phyloP scores from a whole-genome alignment of 495 filamentous ascomycete species.

The Lasiosphaeria miniovina region DNA sequence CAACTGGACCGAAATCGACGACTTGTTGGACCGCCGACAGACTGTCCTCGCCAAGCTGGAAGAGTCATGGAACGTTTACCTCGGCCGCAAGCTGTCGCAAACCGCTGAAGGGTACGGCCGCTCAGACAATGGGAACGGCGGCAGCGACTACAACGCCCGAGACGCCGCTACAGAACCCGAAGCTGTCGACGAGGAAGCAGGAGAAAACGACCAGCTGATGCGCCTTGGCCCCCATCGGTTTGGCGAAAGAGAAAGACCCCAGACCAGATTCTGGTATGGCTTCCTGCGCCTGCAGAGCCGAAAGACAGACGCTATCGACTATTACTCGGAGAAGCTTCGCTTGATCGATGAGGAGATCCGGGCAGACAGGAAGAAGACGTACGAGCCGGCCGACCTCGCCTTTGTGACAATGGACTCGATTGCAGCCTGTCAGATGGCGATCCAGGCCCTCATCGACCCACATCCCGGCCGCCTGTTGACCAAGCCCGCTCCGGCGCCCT shows the following conservation, averaged over 20 bases:
- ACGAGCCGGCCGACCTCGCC: slow-evolving; percentile 73
- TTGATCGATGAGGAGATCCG: slow-evolving; percentile 75
- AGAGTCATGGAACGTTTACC: slow-evolving; percentile 75
- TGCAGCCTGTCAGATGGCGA: slow-evolving; percentile 87
- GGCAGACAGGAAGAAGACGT: slow-evolving; percentile 69
- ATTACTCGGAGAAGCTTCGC: slow-evolving; percentile 84
- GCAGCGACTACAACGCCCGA: background rate
- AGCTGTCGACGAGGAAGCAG: slow-evolving; percentile 39
- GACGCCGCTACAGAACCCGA: background rate
- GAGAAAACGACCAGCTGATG: slow-evolving; percentile 52
- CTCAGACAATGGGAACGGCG: background rate
- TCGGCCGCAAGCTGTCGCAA: slow-evolving; percentile 27
- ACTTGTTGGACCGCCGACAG: slow-evolving; percentile 65
- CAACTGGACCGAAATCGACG: slow-evolving; percentile 82
- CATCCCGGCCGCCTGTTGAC: slow-evolving; percentile 81
- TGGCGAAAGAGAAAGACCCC: slow-evolving; percentile 55
- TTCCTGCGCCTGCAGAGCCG: slow-evolving; percentile 67
- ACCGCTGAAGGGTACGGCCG: background rate
- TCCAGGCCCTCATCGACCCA: slow-evolving; percentile 88
- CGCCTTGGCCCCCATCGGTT: slow-evolving; percentile 27
- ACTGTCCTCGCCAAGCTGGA: slow-evolving; percentile 70
- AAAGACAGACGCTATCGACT: slow-evolving; percentile 86
- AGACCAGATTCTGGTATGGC: slow-evolving; percentile 74
- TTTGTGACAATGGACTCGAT: slow-evolving; percentile 98
- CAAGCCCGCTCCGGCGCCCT: slow-evolving; percentile 79